phyloP scores from a whole-genome alignment of 345 rosid species.

The Noccaea caerulescens region DNA sequence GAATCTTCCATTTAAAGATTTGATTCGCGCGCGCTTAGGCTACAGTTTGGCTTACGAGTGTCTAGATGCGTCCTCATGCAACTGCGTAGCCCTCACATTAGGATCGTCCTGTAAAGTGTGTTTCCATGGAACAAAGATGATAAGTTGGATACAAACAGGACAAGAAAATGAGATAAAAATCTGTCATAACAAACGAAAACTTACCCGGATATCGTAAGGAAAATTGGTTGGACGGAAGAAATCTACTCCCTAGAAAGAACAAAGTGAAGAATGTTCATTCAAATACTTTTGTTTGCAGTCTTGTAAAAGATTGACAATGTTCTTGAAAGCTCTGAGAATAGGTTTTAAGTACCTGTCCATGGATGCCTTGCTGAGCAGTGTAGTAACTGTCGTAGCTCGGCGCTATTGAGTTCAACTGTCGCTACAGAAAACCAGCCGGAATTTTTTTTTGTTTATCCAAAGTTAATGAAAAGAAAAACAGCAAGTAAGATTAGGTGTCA shows the following conservation, averaged over 20 bases:
- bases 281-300: background rate
- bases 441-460: slow-evolving; percentile 28
- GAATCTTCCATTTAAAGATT: slow-evolving; percentile 5
- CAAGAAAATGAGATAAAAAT: background rate
- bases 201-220: slow-evolving; percentile 62
- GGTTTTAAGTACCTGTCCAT: slow-evolving; percentile 52
- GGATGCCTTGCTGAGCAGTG: slow-evolving; percentile 58
- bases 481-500: slow-evolving; percentile 31
- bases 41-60: slow-evolving; percentile 49
- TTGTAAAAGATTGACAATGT: slow-evolving; percentile 14
- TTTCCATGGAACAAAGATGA: slow-evolving; percentile 30
- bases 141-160: slow-evolving; percentile 14
- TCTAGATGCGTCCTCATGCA: slow-evolving; percentile 79
- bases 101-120: slow-evolving; percentile 64
- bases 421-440: slow-evolving; percentile 46
- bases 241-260: slow-evolving; percentile 57
- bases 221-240: slow-evolving; percentile 66
- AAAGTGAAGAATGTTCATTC: background rate
- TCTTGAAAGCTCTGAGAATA: slow-evolving; percentile 13
- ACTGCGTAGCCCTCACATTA: slow-evolving; percentile 66
- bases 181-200: slow-evolving; percentile 1
- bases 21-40: background rate
- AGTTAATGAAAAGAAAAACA: slow-evolving; percentile 37
- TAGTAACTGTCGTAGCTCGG: slow-evolving; percentile 64
- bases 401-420: slow-evolving; percentile 62